Evolutionary conservation across 2,329 filamentous ascomycete species (phyloP), one percentile per base, ranked within the genome.

Genomic region (Apiospora sp.): DNA sequence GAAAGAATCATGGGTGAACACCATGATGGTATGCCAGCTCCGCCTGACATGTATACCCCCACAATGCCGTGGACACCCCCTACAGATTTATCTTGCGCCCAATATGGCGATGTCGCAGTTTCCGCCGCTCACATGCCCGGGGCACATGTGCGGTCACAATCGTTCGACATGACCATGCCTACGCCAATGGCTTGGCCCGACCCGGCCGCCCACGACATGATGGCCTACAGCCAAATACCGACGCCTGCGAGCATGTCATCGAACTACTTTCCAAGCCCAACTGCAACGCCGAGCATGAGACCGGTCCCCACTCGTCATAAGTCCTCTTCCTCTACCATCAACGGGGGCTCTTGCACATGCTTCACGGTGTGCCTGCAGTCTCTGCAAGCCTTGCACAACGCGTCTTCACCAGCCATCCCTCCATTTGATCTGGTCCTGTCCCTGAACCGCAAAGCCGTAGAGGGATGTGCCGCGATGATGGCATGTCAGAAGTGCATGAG

Each of bases 381-480:
- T 4, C 81, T 88, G 0, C 83, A 87, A 71, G 83, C 83, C 10
- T 80, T 88, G 7, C 86, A 87, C 78, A 85, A 86, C 71, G 83
- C 83, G 10, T 83, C 84, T 0, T 80, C 80, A 4, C 82, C 83
- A 0, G 75, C 79, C 0, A 75, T 79, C 0, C 83, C 84, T 0
- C 81, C 85, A 0, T 86, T 87, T 71, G 85, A 87, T 69, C 75
- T 84, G 2, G 83, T 87, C 4, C 78, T 88, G 4, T 82, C 80
- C 14, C 79, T 86, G 48, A 87, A 87, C 76, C 82, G 84, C 30
- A 86, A 84, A 73, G 87, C 86, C 0, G 84, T 88, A 16, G 84
- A 86, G 58, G 83, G 81, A n/a, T 88, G 86, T 73, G 82, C 83
- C 0, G 79, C 81, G 1, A 86, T 88, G 84, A 81, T 88, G 4